Evolutionary conservation across 2,329 filamentous ascomycete species (phyloP).

Genomic region (Neonectria sp.): DNA sequence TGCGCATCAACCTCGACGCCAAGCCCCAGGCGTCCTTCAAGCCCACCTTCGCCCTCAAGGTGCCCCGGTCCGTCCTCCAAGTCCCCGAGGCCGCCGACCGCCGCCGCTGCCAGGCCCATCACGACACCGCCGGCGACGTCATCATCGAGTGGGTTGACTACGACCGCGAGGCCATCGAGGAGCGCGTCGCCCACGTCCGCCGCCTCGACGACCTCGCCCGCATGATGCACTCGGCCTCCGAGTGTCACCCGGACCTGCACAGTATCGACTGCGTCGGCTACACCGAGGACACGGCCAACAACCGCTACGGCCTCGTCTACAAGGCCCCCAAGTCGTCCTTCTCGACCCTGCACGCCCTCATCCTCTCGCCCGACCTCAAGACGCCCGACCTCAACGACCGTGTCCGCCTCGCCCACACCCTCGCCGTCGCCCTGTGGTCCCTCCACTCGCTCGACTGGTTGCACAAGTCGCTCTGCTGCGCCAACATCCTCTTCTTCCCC

Average conservation of each 20-base stretch:
- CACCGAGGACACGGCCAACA: slow-evolving; percentile 56
- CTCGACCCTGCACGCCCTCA: slow-evolving; percentile 58
- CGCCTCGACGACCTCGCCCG: slow-evolving; percentile 63
- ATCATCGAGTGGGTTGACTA: slow-evolving; percentile 63
- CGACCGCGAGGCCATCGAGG: slow-evolving; percentile 58
- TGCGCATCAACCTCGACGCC: slow-evolving; percentile 63
- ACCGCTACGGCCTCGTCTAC: slow-evolving; percentile 62
- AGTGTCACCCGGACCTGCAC: slow-evolving; percentile 62
- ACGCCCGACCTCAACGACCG: slow-evolving; percentile 62
- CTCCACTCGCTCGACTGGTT: slow-evolving; percentile 70
- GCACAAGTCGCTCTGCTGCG: slow-evolving; percentile 69
- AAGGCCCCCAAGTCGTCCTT: slow-evolving; percentile 54
- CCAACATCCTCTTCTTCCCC: slow-evolving; percentile 70
- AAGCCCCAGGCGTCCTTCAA: slow-evolving; percentile 57
- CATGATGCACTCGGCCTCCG: slow-evolving; percentile 63
- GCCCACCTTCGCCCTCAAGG: slow-evolving; percentile 60
- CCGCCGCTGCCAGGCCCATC: slow-evolving; percentile 51
- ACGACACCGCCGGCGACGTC: slow-evolving; percentile 54
- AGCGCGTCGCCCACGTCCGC: slow-evolving; percentile 59
- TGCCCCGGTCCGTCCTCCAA: slow-evolving; percentile 52
- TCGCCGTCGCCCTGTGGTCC: slow-evolving; percentile 62
- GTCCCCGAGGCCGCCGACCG: slow-evolving; percentile 31
- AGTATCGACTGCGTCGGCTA: slow-evolving; percentile 64
- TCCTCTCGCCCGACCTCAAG: slow-evolving; percentile 54
- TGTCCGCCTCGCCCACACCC: slow-evolving; percentile 58